Evolutionary conservation across 805 yeast species (phyloP), one percentile per base, ranked within the genome.

Genomic region (Kurtzmaniella cleridarum): DNA sequence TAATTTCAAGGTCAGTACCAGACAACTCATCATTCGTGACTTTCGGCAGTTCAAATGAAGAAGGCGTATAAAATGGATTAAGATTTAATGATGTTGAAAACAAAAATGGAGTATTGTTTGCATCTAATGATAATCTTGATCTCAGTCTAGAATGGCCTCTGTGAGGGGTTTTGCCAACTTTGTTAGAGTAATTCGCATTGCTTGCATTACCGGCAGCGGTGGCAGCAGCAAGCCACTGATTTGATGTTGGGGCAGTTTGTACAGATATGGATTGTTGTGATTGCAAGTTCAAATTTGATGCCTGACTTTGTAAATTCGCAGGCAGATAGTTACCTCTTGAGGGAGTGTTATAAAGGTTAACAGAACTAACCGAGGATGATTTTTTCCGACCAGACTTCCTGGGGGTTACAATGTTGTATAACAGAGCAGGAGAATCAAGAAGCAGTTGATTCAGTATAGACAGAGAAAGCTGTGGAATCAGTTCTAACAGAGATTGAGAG

Each of bases 141-240:
- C 69, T 50, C 3, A 74, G 62, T 36, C 75, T 48, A 26, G 60
- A 49, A 47, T 71, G 76, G 28, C 61, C 59, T 49, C 56, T 50
- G 39, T 53, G 60, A 1, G 73, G 71, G 7, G 73, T 60, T 48
- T 67, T 67, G 39, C 57, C 48, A 17, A 68, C 57, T 43, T 62
- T 63, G 30, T 41, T 44, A 8, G 32, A 13, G n/a, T 40, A 42
- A 10, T 36, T 38, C 24, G 36, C 38, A 10, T 33, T 18, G 29
- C 16, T 39, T 7, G 26, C 35, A 29, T 33, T 33, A n/a, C 36
- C 36, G 14, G 36, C 23, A 5, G 24, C 24, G 24, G 24, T 20
- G 24, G 24, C 24, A 20, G 24, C 24, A 20, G 24, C 24, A 8
- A 20, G 24, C 24, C 24, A 24, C 16, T 33, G 18, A n/a, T 17